Evolutionary conservation across 768 basidiomycete species (phyloP).

Genomic region (Tricholoma matsutake): DNA sequence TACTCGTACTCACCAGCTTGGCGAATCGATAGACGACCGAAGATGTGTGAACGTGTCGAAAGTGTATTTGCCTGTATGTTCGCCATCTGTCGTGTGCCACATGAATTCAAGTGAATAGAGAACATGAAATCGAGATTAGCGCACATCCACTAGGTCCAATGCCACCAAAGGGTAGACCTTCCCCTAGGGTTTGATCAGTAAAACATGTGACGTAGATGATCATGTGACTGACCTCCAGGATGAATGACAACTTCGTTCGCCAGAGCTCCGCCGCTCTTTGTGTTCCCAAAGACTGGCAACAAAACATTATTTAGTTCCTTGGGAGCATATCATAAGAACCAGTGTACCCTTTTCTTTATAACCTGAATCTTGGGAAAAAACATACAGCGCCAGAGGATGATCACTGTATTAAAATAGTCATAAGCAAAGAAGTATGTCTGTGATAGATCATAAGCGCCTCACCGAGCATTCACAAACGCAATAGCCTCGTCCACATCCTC

Average conservation of each 20-base stretch:
- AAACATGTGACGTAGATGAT: not conserved
- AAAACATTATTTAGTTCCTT: not conserved
- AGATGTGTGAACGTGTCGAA: slow-evolving; percentile 81
- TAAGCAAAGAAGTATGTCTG: not conserved
- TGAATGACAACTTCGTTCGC: slow-evolving; percentile 71
- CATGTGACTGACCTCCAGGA: slow-evolving; percentile 44
- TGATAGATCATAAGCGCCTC: slow-evolving; percentile 12
- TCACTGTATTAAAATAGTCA: too few relatives aligned
- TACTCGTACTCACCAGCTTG: slow-evolving; percentile 46
- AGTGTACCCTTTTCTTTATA: slow-evolving; percentile 60
- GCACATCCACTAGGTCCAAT: slow-evolving; percentile 49
- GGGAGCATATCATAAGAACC: not conserved
- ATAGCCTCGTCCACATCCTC: slow-evolving; percentile 68
- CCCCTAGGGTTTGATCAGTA: slow-evolving; percentile 7
- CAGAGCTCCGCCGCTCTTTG: slow-evolving; percentile 65
- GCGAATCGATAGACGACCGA: slow-evolving; percentile 57
- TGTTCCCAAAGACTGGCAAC: slow-evolving; percentile 58
- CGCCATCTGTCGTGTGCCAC: slow-evolving; percentile 46
- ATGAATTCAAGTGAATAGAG: not conserved
- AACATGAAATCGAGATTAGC: slow-evolving; percentile 21
- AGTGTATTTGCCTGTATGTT: slow-evolving; percentile 64
- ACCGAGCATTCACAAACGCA: slow-evolving; percentile 61
- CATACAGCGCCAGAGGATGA: slow-evolving; percentile 72
- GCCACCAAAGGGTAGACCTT: slow-evolving; percentile 26
- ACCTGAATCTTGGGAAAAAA: slow-evolving; percentile 61